Conservation (phyloP, 2,329 filamentous ascomycete species). For the Trichoderma sp. region DNA sequence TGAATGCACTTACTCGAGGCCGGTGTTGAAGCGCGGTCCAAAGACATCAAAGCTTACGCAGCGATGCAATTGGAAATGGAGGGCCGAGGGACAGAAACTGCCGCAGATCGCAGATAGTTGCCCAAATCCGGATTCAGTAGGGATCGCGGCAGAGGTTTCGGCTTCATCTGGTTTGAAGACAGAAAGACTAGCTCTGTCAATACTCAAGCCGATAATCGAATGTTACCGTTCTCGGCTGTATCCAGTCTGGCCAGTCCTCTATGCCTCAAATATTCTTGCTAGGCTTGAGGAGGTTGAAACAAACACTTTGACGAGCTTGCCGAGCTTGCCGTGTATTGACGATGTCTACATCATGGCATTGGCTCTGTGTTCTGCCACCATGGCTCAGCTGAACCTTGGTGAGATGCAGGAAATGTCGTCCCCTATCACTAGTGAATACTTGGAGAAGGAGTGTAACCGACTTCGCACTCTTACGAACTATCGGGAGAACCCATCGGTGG, state of each 20-base stretch:
- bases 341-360: constrained; percentile 22
- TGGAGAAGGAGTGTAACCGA: constrained; percentile 24
- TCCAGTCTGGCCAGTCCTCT: constrained; percentile 23
- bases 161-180: neutral
- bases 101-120: neutral
- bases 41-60: constrained; percentile 28
- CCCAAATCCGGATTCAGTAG: neutral
- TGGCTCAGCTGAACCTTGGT: constrained; percentile 22
- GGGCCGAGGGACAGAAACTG: neutral
- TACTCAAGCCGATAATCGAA: constrained; percentile 17
- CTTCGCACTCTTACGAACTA: constrained; percentile 18
- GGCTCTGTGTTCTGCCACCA: constrained; percentile 24
- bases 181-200: constrained; percentile 1
- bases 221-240: constrained; percentile 25
- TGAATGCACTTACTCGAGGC: constrained; percentile 30
- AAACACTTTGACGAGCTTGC: neutral
- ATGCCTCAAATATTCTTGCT: neutral
- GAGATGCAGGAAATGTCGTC: neutral
- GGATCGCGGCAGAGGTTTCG: neutral
- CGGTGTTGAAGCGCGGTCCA: constrained; percentile 30
- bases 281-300: constrained; percentile 6
- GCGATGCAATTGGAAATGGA: constrained; percentile 25
- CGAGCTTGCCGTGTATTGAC: neutral
- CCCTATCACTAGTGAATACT: constrained; percentile 16
- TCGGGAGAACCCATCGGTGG: constrained; percentile 21